Conservation (phyloP, 2,329 filamentous ascomycete genomes). For the Talaromyces sp. region DNA sequence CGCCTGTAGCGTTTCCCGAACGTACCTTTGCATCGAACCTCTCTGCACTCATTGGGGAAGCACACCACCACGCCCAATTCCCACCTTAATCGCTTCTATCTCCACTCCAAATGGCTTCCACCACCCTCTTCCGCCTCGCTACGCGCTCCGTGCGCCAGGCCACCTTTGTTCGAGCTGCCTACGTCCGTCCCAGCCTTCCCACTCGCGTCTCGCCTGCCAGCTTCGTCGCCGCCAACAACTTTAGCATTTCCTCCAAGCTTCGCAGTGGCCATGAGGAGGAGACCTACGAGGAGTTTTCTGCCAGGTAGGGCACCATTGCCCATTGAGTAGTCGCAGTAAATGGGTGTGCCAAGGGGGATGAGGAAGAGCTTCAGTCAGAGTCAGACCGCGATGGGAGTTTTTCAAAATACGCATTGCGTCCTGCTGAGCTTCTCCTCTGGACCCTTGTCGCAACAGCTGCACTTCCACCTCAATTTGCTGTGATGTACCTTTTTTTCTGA, state of each 20-base stretch:
- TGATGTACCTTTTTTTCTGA: constrained; percentile 19
- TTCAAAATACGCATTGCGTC: neutral
- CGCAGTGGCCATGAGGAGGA: constrained; percentile 73
- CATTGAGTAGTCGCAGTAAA: constrained; percentile 16
- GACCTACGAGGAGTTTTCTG: constrained; percentile 98
- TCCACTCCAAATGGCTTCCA: constrained; percentile 55
- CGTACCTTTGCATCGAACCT: constrained; percentile 4
- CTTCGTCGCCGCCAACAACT: constrained; percentile 59
- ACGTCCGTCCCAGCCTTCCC: constrained; percentile 46
- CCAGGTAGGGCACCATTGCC: constrained; percentile 61
- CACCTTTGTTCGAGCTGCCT: constrained; percentile 61
- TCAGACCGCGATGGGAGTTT: neutral
- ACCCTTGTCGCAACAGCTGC: neutral
- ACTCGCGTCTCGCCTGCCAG: constrained; percentile 48
- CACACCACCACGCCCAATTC: constrained; percentile 7
- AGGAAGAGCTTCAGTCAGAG: neutral
- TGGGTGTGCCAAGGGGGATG: neutral
- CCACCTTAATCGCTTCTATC: neutral
- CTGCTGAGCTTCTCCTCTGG: neutral
- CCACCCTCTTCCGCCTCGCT: constrained; percentile 64
- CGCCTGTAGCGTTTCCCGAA: constrained; percentile 3
- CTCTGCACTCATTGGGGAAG: constrained; percentile 10
- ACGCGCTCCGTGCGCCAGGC: constrained; percentile 57
- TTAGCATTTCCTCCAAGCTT: constrained; percentile 50
- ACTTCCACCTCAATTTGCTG: neutral